Conservation (phyloP, 1,284 basidiomycete species). For the Xanthoconium separans region DNA sequence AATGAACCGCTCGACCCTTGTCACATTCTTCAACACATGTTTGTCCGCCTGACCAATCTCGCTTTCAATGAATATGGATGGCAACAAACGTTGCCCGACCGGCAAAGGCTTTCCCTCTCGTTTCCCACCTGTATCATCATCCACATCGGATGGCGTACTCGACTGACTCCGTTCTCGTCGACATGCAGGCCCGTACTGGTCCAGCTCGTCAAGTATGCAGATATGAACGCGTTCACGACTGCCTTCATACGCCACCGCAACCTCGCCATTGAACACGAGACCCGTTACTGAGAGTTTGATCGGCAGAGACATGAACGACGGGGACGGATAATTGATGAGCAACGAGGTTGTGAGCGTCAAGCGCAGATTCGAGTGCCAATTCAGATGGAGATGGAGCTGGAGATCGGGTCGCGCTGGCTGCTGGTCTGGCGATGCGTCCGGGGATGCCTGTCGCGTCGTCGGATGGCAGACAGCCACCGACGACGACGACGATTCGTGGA, state of each 20-base stretch:
- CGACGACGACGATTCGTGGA: slow-evolving; percentile 9
- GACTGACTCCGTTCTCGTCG: slow-evolving; percentile 36
- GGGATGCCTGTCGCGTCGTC: slow-evolving; percentile 10
- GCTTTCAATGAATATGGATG: slow-evolving; percentile 91
- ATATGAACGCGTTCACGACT: slow-evolving; percentile 79
- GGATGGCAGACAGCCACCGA: slow-evolving; percentile 15
- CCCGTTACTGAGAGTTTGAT: slow-evolving; percentile 90
- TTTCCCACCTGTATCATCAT: slow-evolving; percentile 38
- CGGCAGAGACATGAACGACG: slow-evolving; percentile 94
- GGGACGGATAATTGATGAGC: slow-evolving; percentile 94
- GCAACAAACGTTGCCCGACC: slow-evolving; percentile 84
- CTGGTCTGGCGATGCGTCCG: slow-evolving; percentile 5
- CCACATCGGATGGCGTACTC: slow-evolving; percentile 41
- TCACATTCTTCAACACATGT: slow-evolving; percentile 95
- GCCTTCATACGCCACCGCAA: slow-evolving; percentile 91
- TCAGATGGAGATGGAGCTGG: slow-evolving; percentile 72
- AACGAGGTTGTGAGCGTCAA: slow-evolving; percentile 89
- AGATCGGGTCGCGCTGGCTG: slow-evolving; percentile 57
- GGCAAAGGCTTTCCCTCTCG: slow-evolving; percentile 62
- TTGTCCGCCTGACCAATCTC: slow-evolving; percentile 97
- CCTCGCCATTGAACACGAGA: slow-evolving; percentile 81
- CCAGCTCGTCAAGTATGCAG: slow-evolving; percentile 83
- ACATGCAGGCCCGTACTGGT: slow-evolving; percentile 71
- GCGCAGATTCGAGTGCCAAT: slow-evolving; percentile 77
- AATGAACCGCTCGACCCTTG: slow-evolving; percentile 94